Evolutionary conservation across 371 early-diverging fungal species (phyloP).

Genomic region (Mucor velutinosus): DNA sequence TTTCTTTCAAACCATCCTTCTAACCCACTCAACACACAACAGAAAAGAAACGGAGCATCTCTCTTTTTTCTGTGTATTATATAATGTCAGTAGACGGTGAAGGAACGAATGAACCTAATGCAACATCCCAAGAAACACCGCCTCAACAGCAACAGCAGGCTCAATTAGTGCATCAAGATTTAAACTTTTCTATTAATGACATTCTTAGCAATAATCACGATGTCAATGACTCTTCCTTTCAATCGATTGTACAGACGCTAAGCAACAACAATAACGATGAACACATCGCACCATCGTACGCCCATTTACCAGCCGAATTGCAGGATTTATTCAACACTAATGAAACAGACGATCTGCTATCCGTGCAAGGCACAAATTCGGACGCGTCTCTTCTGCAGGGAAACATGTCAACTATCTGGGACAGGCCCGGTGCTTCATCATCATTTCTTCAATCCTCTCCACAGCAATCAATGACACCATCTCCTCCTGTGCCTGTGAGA

Average conservation of each 20-base stretch:
- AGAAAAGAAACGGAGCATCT: background rate
- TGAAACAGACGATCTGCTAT: slow-evolving; percentile 38
- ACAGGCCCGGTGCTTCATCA: slow-evolving; percentile 11
- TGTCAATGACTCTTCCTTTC: slow-evolving; percentile 41
- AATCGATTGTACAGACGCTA: slow-evolving; percentile 36
- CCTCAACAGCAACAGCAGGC: slow-evolving; percentile 1
- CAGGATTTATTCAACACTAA: slow-evolving; percentile 39
- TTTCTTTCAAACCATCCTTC: background rate
- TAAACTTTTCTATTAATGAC: slow-evolving; percentile 40
- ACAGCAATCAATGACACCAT: background rate
- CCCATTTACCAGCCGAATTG: slow-evolving; percentile 41
- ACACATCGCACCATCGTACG: slow-evolving; percentile 24
- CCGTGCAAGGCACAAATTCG: slow-evolving; percentile 11
- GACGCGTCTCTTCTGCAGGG: slow-evolving; percentile 22
- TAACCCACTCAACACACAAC: background rate
- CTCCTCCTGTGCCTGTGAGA: slow-evolving; percentile 4
- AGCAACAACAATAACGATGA: slow-evolving; percentile 23
- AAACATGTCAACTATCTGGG: slow-evolving; percentile 1
- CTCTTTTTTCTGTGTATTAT: background rate
- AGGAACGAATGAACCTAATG: background rate
- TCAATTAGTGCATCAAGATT: slow-evolving; percentile 15
- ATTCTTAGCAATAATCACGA: slow-evolving; percentile 31
- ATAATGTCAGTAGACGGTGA: slow-evolving; percentile 4
- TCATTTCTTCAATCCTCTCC: slow-evolving; percentile 22
- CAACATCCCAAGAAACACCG: background rate